Base-by-base conservation (phyloP, 169 alveolate species). In the Toxoplasma gondii region DNA sequence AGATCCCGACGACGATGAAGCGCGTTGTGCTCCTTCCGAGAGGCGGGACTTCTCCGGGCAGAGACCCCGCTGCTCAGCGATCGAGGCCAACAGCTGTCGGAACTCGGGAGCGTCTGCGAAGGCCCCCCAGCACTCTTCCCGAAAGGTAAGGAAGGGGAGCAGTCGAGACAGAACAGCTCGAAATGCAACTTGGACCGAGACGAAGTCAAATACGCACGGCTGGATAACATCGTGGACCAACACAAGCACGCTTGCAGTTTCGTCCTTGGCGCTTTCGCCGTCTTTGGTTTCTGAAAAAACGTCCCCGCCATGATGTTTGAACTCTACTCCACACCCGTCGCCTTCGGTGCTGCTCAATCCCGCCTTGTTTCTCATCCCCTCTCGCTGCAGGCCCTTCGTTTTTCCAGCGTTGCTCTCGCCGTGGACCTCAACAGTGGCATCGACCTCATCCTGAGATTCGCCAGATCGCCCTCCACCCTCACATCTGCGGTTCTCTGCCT, bases 191-290 rank as follows among this genome's bases (percentile, higher is more conserved):
- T 90, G 93, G 24, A 90, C 74, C 16, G 93, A 39, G 49, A 90
- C 80, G 58, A 78, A 82, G 45, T 90, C 93, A 0, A 67, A 70
- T 45, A 90, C 87, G 74, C 93, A 90, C 24, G 93, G 93, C 74
- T 90, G 93, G 44, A 90, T 38, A 54, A 90, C 88, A 0, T 90
- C 93, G 88, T 90, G 87, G 34, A 90, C 43, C 88, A 90, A 43
- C 44, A 78, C 49, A 41, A 82, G 12, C 1, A 43, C 39, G 19
- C 7, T 12, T 67, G 64, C 67, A 27, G 22, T 4, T 38, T 22
- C 90, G 90, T 16, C 90, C 12, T 29, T 31, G 54, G 54, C 9
- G 10, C 83, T 34, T 70, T 70, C 83, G 39, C 44, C 29, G 83
- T 53, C 29, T 39, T 34, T 7, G 82, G 38, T 10, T 24, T 69